These are phyloP conservation scores for Pythium myriotylum DNA, from an alignment of 352 stramenopile species.

Conservation along the genomic window DNA sequence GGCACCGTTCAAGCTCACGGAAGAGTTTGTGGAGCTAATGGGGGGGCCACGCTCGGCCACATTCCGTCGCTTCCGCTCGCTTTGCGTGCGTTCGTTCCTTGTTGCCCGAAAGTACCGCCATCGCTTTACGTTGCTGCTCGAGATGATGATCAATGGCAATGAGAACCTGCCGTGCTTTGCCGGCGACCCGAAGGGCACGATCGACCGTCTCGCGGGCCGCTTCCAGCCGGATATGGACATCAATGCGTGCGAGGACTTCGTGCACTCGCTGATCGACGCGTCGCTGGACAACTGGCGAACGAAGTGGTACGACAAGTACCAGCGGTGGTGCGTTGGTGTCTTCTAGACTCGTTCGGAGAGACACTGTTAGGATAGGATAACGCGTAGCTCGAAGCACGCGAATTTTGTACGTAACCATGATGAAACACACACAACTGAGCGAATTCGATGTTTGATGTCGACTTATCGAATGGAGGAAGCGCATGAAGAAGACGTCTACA, in stretches of 20 bases:
- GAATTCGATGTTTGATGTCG: too few species aligned
- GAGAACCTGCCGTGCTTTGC: conserved; percentile 96
- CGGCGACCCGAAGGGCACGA: conserved; percentile 89
- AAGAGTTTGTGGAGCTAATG: conserved; percentile 97
- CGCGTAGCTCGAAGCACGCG: too few species aligned
- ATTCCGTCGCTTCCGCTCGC: conserved; percentile 94
- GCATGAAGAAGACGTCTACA: too few species aligned
- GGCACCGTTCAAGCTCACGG: conserved; percentile 97
- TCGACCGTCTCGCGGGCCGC: conserved; percentile 88
- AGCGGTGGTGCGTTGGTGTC: conserved; percentile 91
- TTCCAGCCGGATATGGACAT: conserved; percentile 95
- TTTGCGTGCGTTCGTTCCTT: conserved; percentile 97
- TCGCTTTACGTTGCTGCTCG: conserved; percentile 94
- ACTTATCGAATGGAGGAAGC: too few species aligned
- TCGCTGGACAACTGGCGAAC: conserved; percentile 97
- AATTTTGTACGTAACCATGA: too few species aligned
- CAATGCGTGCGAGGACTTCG: conserved; percentile 93
- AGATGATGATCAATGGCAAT: conserved; percentile 98
- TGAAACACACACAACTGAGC: too few species aligned
- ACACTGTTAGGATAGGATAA: too few species aligned
- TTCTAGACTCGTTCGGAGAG: conserved; percentile 45
- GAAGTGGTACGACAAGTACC: conserved; percentile 96
- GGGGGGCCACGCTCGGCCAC: conserved; percentile 91
- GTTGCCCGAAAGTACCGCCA: conserved; percentile 94
- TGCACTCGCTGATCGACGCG: conserved; percentile 95